Evolutionary conservation across 2,329 filamentous ascomycete genomes (phyloP), one percentile per base, ranked within the genome.

Genomic region (Penicillium hesseltinei): DNA sequence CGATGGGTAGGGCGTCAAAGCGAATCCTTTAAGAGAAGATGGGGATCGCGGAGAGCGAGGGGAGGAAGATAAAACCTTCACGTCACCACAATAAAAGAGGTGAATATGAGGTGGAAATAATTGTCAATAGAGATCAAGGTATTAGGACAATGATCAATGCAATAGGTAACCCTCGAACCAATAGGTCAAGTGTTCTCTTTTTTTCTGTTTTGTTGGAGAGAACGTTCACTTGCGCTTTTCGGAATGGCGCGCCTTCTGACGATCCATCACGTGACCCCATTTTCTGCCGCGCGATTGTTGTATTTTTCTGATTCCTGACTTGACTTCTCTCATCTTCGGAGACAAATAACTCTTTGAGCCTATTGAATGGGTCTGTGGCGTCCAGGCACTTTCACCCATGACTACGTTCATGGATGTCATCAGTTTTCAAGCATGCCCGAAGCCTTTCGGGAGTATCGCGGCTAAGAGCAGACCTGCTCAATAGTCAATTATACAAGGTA

Each of bases 381-480:
- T 56, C 53, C 40, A 54, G 50, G 52, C 59, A 53, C 53, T 53
- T 53, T 66, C 56, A 59, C 63, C 50, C 59, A 65, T 68, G 65
- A 68, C 63, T 56, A 65, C 64, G 60, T 75, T 74, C 68, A 76
- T 76, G 73, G 73, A 76, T 76, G 73, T 76, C 73, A 76, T 74
- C 70, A 61, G 72, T 68, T 65, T 67, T 71, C 60, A 73, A 70
- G 70, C 67, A 74, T 74, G 72, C 65, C 60, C 67, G 69, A 62
- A 67, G 68, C 67, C 69, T 69, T 69, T 71, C 67, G 69, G 68
- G 72, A 69, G 66, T 69, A 62, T 63, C 65, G 59, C 71, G 71
- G 69, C 63, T 73, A 62, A 73, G 68, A 69, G 64, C 70, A 62
- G 65, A 68, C 62, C 68, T 69, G 51, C 62, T 67, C 62, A 62